These are phyloP conservation scores for Chalciporus chontae DNA, from an alignment of 768 basidiomycete species.

Conservation along the genomic window DNA sequence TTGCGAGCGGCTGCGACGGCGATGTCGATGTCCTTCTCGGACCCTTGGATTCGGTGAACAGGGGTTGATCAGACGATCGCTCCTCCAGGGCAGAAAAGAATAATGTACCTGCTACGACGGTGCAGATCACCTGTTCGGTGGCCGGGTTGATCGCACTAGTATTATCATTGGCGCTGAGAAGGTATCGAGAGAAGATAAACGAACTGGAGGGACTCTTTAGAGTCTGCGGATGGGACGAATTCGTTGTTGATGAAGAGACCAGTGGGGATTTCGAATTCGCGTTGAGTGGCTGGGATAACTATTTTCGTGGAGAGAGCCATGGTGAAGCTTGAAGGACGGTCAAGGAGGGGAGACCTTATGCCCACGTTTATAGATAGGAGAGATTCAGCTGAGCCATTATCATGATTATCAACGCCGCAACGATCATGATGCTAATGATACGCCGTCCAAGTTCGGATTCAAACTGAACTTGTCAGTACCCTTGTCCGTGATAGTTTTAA, in stretches of 20 bases:
- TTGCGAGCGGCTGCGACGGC: slow-evolving; percentile 81
- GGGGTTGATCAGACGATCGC: not conserved
- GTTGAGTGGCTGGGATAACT: slow-evolving; percentile 40
- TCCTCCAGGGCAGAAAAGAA: not conserved
- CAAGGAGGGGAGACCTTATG: not conserved
- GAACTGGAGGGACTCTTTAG: slow-evolving; percentile 60
- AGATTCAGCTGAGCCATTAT: too few relatives aligned
- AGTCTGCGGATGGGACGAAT: slow-evolving; percentile 76
- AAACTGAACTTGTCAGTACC: too few relatives aligned
- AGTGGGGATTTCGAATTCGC: slow-evolving; percentile 62
- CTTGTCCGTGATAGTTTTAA: too few relatives aligned
- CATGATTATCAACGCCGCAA: not conserved
- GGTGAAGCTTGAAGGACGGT: slow-evolving; percentile 19
- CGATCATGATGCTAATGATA: too few relatives aligned
- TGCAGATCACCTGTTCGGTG: slow-evolving; percentile 70
- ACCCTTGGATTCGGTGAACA: slow-evolving; percentile 39
- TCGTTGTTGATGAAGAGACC: slow-evolving; percentile 92
- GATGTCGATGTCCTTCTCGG: slow-evolving; percentile 72
- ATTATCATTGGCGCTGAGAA: slow-evolving; percentile 14
- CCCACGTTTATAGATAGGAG: slow-evolving; percentile 10
- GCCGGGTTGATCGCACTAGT: slow-evolving; percentile 74
- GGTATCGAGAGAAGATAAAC: slow-evolving; percentile 20
- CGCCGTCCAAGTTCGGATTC: too few relatives aligned
- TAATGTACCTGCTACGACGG: slow-evolving; percentile 56
- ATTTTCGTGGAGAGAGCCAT: slow-evolving; percentile 48